A percentile compares a stretch with the other conserved stretches of the same genome.
Evolutionary conservation across 1,284 basidiomycete species (phyloP).

Genomic region (Irpex sp.): DNA sequence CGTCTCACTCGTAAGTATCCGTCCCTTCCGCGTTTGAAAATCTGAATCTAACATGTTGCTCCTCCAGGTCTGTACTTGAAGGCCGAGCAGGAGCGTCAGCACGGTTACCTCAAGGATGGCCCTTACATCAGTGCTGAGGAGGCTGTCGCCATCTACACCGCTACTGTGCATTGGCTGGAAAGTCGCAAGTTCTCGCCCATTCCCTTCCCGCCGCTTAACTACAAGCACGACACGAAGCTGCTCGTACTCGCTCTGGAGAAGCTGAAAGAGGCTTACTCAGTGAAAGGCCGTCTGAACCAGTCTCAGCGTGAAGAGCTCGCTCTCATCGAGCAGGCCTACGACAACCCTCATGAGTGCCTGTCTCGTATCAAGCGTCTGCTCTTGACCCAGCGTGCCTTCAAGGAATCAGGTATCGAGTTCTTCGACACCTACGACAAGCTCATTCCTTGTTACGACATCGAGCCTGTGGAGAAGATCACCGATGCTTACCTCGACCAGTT

Average conservation of each 20-base stretch:
- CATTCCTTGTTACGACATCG: constrained; percentile 97
- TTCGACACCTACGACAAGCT: constrained; percentile 97
- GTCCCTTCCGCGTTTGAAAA: no score
- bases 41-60: background rate
- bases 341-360: constrained; percentile 91
- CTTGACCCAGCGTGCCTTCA: constrained; percentile 95
- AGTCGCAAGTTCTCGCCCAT: constrained; percentile 96
- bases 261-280: constrained; percentile 97
- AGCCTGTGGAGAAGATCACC: constrained; percentile 98
- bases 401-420: constrained; percentile 94
- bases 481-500: constrained; percentile 96
- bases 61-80: constrained; percentile 83
- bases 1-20: constrained; percentile 71
- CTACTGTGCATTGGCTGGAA: constrained; percentile 97
- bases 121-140: constrained; percentile 97
- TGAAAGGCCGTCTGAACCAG: constrained; percentile 94
- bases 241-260: constrained; percentile 94
- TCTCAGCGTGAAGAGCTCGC: constrained; percentile 96
- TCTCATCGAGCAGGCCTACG: constrained; percentile 95
- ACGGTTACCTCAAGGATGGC: constrained; percentile 95
- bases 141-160: constrained; percentile 95
- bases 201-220: constrained; percentile 96
- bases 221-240: constrained; percentile 97
- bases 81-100: constrained; percentile 96
- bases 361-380: constrained; percentile 96